Evolutionary conservation across 352 stramenopile genomes (phyloP), one percentile per base, ranked within the genome.

Genomic region (Plasmopara muralis): DNA sequence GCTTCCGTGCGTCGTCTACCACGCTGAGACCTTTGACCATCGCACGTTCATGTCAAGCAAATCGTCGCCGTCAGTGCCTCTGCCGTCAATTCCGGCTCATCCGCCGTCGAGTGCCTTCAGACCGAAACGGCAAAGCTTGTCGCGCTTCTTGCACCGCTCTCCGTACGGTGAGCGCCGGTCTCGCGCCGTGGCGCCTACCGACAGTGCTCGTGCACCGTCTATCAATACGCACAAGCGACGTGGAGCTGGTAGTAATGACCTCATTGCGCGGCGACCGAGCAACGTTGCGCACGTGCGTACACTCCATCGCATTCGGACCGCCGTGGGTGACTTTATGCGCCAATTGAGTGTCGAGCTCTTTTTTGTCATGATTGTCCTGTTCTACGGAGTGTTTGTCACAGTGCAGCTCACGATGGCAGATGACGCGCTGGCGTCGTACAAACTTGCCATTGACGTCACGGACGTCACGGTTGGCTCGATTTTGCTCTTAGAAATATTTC

Each of bases 311-410:
- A 34, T 82, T 4, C 77, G 80, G 0, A 47, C 86, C 13, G 34
- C 54, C 7, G 68, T 94, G 5, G 82, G 82, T 50, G 74, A 87
- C 49, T 92, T 91, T 55, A 89, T 94, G 77, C 76, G 75, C 28
- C 68, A 85, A 53, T 64, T 94, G 4, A 84, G 83, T 57, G 84
- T 94, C 20, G 80, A 94, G 59, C 55, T 93, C 20, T 94, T 94
- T 52, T 94, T 94, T 59, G 80, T 90, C 34, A 87, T 91, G 66
- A 89, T 93, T 60, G 78, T 94, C 47, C 70, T 94, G 25, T 70
- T 67, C 53, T 91, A 94, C 60, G 84, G 84, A 28, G 65, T 85
- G 34, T 92, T 94, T 43, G 84, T 93, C 59, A 70, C 88, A 13
- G 64, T 88, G 38, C 84, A 94, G 67, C 83, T 94, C 44, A 77